phyloP scores from a whole-genome alignment of 2,329 filamentous ascomycete species.

The Cryphonectria carpinicola region DNA sequence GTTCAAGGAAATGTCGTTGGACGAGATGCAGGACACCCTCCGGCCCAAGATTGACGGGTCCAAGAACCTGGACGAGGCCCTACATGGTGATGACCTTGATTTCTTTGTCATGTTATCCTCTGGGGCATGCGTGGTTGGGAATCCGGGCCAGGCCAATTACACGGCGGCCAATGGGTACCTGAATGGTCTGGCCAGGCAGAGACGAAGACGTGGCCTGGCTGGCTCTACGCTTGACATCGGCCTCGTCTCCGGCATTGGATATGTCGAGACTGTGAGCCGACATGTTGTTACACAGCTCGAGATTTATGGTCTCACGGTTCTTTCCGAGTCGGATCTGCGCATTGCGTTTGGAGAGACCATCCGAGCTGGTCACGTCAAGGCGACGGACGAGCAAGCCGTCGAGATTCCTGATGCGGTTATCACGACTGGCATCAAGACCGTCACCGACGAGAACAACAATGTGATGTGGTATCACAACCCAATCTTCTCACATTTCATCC shows the following conservation, averaged over 20 bases:
- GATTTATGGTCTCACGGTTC: conserved; percentile 5
- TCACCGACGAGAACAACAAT: conserved; percentile 25
- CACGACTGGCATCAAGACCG: not conserved
- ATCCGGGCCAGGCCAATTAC: conserved; percentile 47
- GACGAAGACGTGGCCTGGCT: conserved; percentile 43
- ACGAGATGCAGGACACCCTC: conserved; percentile 29
- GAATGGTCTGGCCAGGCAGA: conserved; percentile 38
- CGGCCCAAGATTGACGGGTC: conserved; percentile 37
- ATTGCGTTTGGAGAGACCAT: conserved; percentile 9
- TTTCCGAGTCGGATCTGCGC: conserved; percentile 5
- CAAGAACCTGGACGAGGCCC: conserved; percentile 33
- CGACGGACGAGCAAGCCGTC: not conserved
- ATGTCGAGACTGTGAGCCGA: conserved; percentile 36
- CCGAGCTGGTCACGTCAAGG: not conserved
- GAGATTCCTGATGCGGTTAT: not conserved
- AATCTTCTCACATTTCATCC: conserved; percentile 47
- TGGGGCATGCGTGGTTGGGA: conserved; percentile 33
- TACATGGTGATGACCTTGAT: conserved; percentile 33
- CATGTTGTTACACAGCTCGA: conserved; percentile 21
- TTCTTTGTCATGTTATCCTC: conserved; percentile 41
- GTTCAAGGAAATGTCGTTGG: conserved; percentile 23
- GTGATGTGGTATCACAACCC: conserved; percentile 46
- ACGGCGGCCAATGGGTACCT: conserved; percentile 47
- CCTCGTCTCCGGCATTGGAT: conserved; percentile 46
- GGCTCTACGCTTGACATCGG: conserved; percentile 46